Evolutionary conservation across 352 stramenopile genomes (phyloP), one percentile per base, ranked within the genome.

Genomic region (Halophytophthora polymorphica): DNA sequence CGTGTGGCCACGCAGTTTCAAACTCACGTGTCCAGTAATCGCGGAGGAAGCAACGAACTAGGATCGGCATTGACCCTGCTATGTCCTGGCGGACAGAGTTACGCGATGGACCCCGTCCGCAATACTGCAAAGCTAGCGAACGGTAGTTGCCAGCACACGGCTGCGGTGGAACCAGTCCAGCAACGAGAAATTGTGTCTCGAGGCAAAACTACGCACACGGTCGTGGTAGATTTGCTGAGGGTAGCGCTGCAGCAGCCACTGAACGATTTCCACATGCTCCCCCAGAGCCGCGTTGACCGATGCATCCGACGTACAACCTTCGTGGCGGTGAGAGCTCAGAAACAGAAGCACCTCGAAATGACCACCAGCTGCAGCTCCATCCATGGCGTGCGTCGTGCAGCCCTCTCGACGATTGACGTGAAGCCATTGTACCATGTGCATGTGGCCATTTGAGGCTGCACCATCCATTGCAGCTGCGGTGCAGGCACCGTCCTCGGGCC

Each of bases 331-430:
- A 8, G 33, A 33, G n/a, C 69, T 50, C n/a, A 77, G 52, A 38
- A 67, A 73, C 29, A 66, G 37, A 25, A 77, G 31, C 2, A 73
- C 43, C 22, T 73, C 56, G 11, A 77, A 68, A 29, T 73, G 49
- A 0, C 67, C 66, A 14, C 50, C 50, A 18, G 55, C 50, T 34
- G 64, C 64, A 23, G 64, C 64, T 22, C 55, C 58, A 38, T 72
- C 55, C 42, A 72, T 69, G 25, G 64, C 64, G 33, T 47, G 36
- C 22, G 56, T 66, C 10, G 64, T 66, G 38, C 40, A 60, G 11
- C 64, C 59, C 35, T 72, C 64, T 36, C 29, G 34, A 23, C 64
- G 64, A 22, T 69, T 64, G 1, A 13, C 19, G 41, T 72, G 55
- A 12, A 72, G 35, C 64, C 64, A 66, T 25, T 59, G 48, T 28